phyloP scores from a whole-genome alignment of 768 basidiomycete species.

The Termitomyces sp. region DNA sequence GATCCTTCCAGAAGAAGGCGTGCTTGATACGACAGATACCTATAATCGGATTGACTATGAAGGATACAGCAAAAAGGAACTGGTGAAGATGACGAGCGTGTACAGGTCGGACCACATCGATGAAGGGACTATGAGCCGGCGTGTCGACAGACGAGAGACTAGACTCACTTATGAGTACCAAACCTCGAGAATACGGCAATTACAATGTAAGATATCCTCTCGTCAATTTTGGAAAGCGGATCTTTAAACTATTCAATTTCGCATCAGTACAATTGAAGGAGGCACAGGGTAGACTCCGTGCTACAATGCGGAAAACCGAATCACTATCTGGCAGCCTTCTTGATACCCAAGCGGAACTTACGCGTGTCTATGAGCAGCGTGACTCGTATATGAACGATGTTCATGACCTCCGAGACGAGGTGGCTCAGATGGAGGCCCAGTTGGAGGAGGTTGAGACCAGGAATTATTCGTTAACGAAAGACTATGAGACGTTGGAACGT shows the following conservation, averaged over 20 bases:
- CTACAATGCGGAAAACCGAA: neutral
- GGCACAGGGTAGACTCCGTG: neutral
- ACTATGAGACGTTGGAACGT: constrained; percentile 6
- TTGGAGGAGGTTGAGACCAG: constrained; percentile 5
- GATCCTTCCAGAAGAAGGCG: neutral
- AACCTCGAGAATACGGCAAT: neutral
- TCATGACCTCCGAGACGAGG: neutral
- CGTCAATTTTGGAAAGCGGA: neutral
- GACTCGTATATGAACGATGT: neutral
- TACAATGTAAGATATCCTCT: constrained; percentile 1
- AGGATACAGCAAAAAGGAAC: neutral
- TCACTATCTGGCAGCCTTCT: neutral
- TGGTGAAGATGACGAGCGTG: neutral
- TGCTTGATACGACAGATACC: neutral
- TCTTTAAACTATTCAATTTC: neutral
- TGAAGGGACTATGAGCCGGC: neutral
- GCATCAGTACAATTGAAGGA: neutral
- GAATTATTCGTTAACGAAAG: constrained; percentile 1
- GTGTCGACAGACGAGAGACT: neutral
- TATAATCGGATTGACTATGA: neutral
- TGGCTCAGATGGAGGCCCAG: neutral
- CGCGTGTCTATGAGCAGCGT: constrained; percentile 1
- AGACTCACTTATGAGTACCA: neutral
- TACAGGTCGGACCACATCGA: neutral
- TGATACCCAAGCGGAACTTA: neutral